Evolutionary conservation across 345 rosid species (phyloP).

Genomic region (Ceriops zippeliana): DNA sequence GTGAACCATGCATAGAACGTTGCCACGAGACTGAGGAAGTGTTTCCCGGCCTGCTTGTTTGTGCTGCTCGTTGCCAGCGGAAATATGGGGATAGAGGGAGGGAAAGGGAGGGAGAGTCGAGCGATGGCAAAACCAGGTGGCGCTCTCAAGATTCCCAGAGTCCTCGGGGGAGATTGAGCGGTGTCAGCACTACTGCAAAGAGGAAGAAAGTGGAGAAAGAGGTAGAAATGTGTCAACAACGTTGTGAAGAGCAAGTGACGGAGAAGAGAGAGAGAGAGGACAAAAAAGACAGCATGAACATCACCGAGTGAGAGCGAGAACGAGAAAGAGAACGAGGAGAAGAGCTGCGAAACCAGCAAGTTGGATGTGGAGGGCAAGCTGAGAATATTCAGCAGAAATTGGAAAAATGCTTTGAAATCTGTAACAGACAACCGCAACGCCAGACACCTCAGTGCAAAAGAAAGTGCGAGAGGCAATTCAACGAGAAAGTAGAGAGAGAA

Average conservation of each 20-base stretch:
- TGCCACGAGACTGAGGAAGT: background rate
- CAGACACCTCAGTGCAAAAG: no score
- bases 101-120: background rate
- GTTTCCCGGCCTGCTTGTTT: background rate
- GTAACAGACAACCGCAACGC: no score
- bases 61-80: background rate
- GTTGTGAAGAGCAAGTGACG: background rate
- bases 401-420: no score
- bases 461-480: no score
- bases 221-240: background rate
- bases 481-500: no score
- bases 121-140: no score
- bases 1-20: background rate
- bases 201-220: background rate
- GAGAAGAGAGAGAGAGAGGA: background rate
- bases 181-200: background rate
- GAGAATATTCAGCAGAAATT: no score
- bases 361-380: no score
- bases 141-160: background rate
- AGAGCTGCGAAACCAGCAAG: no score
- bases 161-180: background rate
- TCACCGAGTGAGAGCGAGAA: no score
- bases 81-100: background rate
- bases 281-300: background rate
- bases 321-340: no score